A percentile compares a stretch with the other conserved stretches of the same genome.
Evolutionary conservation across 371 early-diverging fungal genomes (phyloP).

Genomic region (Circinella minor): DNA sequence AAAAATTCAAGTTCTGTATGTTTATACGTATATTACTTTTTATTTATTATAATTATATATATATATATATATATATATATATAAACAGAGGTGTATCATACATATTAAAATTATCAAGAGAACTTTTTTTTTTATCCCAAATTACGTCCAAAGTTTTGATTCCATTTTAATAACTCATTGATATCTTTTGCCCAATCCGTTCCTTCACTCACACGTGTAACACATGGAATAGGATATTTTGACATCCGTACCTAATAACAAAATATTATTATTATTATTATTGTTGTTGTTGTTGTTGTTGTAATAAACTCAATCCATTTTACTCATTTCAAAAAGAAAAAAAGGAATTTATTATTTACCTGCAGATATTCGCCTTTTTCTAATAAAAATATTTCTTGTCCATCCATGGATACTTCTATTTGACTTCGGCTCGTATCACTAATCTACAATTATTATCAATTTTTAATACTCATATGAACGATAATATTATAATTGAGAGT

Average conservation of each 20-base stretch:
- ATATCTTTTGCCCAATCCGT: constrained; percentile 81
- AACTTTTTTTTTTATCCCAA: constrained; percentile 7
- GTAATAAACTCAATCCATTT: no score
- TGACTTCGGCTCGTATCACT: constrained; percentile 65
- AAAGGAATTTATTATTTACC: constrained; percentile 31
- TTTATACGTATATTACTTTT: no score
- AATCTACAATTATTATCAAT: constrained; percentile 38
- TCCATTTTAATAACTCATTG: constrained; percentile 83
- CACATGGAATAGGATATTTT: constrained; percentile 79
- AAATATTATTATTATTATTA: no score
- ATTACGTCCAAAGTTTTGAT: constrained; percentile 71
- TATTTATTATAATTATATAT: no score
- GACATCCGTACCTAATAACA: constrained; percentile 66
- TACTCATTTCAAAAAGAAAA: no score
- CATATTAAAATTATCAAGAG: no score
- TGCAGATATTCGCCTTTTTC: constrained; percentile 71
- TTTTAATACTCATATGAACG: no score
- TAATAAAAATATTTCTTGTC: constrained; percentile 71
- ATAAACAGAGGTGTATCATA: no score
- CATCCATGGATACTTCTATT: constrained; percentile 76
- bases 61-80: no score
- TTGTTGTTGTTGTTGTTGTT: no score
- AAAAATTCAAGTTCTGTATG: no score
- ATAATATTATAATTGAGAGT: no score
- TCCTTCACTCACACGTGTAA: constrained; percentile 68